A percentile compares a stretch with the other conserved stretches of the same genome.
Conservation (phyloP, 805 yeast genomes). For the Hanseniaspora valbyensis region DNA sequence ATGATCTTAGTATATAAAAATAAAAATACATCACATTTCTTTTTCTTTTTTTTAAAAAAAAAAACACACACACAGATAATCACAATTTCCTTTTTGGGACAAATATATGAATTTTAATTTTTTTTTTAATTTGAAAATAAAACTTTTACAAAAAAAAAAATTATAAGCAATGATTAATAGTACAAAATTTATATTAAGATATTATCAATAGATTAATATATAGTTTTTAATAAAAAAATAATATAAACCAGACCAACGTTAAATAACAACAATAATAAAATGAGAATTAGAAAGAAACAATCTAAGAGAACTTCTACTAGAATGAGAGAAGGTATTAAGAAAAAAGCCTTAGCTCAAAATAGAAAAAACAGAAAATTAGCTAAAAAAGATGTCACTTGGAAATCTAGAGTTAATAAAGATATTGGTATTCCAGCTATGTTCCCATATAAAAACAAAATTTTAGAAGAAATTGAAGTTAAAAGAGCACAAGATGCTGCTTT, state of each 20-base stretch:
- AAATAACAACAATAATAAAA: slow-evolving; percentile 17
- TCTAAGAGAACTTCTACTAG: slow-evolving; percentile 87
- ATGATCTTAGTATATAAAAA: too few species aligned
- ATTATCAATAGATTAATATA: not conserved
- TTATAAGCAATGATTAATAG: too few species aligned
- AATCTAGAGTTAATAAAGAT: slow-evolving; percentile 68
- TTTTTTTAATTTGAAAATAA: not conserved
- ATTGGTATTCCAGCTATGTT: slow-evolving; percentile 91
- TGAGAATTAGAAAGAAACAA: slow-evolving; percentile 50
- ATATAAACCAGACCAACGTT: not conserved
- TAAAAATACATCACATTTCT: too few species aligned
- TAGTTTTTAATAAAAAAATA: not conserved
- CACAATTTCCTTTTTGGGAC: not conserved
- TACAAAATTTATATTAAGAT: too few species aligned
- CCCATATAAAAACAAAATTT: slow-evolving; percentile 82
- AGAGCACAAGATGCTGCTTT: slow-evolving; percentile 48
- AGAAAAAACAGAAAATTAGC: slow-evolving; percentile 72
- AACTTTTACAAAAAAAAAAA: too few species aligned
- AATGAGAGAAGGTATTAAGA: slow-evolving; percentile 91
- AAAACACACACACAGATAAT: too few species aligned
- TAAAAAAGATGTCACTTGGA: slow-evolving; percentile 92
- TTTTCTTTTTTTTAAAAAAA: not conserved
- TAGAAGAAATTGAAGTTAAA: slow-evolving; percentile 57
- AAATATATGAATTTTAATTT: not conserved
- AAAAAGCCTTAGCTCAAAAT: slow-evolving; percentile 85